These are phyloP conservation scores for Trichoderma atroviride DNA, from an alignment of 2,329 filamentous ascomycete genomes.

Conservation along the genomic window DNA sequence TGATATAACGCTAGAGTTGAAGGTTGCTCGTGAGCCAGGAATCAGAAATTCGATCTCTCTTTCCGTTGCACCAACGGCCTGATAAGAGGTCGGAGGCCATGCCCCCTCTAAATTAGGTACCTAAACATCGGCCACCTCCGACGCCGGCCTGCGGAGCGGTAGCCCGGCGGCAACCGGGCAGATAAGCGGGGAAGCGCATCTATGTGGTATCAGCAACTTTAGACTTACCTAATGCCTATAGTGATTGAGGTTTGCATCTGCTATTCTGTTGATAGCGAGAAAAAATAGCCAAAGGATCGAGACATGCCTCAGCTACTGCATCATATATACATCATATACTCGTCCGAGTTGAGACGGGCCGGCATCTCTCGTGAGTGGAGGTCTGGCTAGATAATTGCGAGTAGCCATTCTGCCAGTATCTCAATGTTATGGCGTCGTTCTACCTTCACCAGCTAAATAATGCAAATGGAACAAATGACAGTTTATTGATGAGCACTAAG, in stretches of 20 bases:
- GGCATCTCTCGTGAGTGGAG: not conserved
- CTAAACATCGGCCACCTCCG: constrained; percentile 38
- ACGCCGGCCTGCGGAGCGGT: constrained; percentile 32
- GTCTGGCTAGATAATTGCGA: not conserved
- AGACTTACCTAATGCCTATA: not conserved
- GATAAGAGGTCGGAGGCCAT: not conserved
- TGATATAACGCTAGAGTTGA: not conserved
- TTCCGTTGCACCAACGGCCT: not conserved
- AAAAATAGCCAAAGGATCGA: not conserved
- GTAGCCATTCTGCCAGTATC: not conserved
- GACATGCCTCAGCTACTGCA: not conserved
- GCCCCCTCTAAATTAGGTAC: constrained; percentile 28
- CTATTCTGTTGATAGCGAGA: not conserved
- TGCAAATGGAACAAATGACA: not conserved
- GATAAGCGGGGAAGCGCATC: constrained; percentile 13
- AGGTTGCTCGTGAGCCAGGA: not conserved
- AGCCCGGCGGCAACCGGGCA: constrained; percentile 22
- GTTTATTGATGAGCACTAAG: not conserved
- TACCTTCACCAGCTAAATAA: not conserved
- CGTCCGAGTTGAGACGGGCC: not conserved
- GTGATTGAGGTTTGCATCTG: not conserved
- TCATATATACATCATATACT: not conserved
- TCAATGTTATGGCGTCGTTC: not conserved
- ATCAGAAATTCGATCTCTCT: not conserved
- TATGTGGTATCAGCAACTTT: not conserved